Conservation (phyloP, 257 asterid genomes). For the Przewalskia tangutica region DNA sequence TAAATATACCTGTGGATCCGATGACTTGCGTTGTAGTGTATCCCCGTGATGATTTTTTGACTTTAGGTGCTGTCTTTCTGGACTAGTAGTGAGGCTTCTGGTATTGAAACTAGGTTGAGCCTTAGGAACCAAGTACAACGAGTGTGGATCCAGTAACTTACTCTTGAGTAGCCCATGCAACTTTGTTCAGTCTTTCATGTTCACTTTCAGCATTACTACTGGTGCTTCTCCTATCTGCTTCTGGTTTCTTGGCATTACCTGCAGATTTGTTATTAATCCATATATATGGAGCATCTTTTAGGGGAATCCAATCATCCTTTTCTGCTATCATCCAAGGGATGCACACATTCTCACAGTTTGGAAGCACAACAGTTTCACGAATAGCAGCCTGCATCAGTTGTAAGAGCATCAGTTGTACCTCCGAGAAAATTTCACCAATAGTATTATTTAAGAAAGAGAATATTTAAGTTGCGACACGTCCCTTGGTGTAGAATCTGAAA, state of each 20-base stretch:
- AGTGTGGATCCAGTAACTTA: constrained; percentile 17
- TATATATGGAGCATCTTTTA: constrained; percentile 65
- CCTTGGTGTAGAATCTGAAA: neutral
- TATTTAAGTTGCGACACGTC: neutral
- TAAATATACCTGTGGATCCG: constrained; percentile 18
- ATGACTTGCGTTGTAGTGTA: neutral
- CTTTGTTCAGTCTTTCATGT: constrained; percentile 17
- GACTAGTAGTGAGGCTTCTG: constrained; percentile 6
- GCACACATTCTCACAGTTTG: constrained; percentile 55
- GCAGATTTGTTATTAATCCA: constrained; percentile 54
- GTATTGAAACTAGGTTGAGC: neutral
- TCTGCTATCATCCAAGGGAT: constrained; percentile 90
- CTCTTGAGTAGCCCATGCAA: constrained; percentile 4
- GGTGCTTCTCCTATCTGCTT: constrained; percentile 20
- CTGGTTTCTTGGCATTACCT: constrained; percentile 24
- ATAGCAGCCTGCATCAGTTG: constrained; percentile 58
- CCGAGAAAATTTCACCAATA: neutral
- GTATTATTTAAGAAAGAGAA: neutral
- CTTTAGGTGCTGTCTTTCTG: neutral
- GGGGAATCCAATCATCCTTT: constrained; percentile 85
- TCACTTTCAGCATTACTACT: constrained; percentile 21
- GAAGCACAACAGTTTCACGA: constrained; percentile 81
- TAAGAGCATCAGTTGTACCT: neutral
- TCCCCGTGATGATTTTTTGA: neutral
- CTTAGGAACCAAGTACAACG: constrained; percentile 25